Evolutionary conservation across 1,284 basidiomycete genomes (phyloP).

Genomic region (Schizopora paradoxa): DNA sequence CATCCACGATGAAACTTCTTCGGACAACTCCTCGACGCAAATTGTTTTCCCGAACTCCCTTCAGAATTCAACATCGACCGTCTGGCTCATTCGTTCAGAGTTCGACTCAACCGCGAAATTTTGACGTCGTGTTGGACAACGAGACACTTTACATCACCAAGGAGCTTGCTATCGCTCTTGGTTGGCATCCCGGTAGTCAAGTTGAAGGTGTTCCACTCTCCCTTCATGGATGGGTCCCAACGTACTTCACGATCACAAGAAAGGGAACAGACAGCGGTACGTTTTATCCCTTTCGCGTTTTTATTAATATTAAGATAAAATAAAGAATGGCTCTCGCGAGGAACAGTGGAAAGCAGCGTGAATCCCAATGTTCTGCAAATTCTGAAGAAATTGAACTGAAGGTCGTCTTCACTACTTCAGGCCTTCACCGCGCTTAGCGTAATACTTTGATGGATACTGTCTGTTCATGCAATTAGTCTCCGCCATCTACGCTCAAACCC

Average conservation of each 20-base stretch:
- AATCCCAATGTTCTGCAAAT: background rate
- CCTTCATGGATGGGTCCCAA: constrained; percentile 10
- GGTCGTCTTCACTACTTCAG: too few species aligned
- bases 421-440: too few species aligned
- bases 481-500: too few species aligned
- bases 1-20: too few species aligned
- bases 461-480: too few species aligned
- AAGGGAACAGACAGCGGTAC: constrained; percentile 10
- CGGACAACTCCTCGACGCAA: too few species aligned
- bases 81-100: too few species aligned
- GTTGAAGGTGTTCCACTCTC: constrained; percentile 7
- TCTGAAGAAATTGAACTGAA: background rate
- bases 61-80: too few species aligned
- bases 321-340: background rate
- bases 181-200: constrained; percentile 7
- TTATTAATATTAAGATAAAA: background rate
- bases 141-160: constrained; percentile 15
- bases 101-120: too few species aligned
- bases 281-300: background rate
- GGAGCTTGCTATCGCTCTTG: constrained; percentile 6
- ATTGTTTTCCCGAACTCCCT: too few species aligned
- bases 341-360: background rate
- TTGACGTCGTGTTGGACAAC: constrained; percentile 15
- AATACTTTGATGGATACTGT: too few species aligned
- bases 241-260: constrained; percentile 12